Evolutionary conservation across 2,329 filamentous ascomycete genomes (phyloP), one percentile per base, ranked within the genome.

Genomic region (Calonectria pseudoturangicola): DNA sequence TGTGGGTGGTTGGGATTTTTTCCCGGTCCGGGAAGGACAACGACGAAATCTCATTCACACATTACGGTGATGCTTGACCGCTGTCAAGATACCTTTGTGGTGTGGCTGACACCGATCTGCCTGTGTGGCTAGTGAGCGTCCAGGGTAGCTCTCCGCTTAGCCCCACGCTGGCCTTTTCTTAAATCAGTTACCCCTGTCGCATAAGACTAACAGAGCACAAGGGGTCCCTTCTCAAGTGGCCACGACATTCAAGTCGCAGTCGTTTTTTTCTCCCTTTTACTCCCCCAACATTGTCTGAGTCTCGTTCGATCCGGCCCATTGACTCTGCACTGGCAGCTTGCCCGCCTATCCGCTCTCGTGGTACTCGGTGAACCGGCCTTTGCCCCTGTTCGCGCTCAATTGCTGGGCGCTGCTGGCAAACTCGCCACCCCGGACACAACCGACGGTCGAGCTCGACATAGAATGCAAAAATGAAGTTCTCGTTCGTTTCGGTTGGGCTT

Each of bases 381-480:
- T 45, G 43, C 45, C 30, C 54, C 18, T 66, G 43, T 25, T 62
- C 66, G 66, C 66, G 54, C 54, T 58, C 54, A 62, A n/a, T 39
- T 28, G 28, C 50, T 56, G 41, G 21, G 50, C 25, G 33, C 48
- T 47, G 16, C 28, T 63, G 58, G 58, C 58, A 33, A 45, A 43
- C 27, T 47, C 58, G 65, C 65, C 65, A 50, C 45, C 65, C 47
- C 7, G 43, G 28, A 62, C 36, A 60, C 70, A 12, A 41, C 28
- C 21, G 39, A 48, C 65, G 39, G 12, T 21, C 13, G n/a, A n/a
- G 51, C 7, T 68, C 30, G 43, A 66, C 72, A 60, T 73, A 74
- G 62, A 69, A 86, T 87, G 86, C 85, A 81, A 92, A 86, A 78
- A 97, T 97, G 95, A 95, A 90, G 89, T 86, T 92, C 79, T 88